phyloP scores from a whole-genome alignment of 768 basidiomycete species.

The Hortiboletus campestris region DNA sequence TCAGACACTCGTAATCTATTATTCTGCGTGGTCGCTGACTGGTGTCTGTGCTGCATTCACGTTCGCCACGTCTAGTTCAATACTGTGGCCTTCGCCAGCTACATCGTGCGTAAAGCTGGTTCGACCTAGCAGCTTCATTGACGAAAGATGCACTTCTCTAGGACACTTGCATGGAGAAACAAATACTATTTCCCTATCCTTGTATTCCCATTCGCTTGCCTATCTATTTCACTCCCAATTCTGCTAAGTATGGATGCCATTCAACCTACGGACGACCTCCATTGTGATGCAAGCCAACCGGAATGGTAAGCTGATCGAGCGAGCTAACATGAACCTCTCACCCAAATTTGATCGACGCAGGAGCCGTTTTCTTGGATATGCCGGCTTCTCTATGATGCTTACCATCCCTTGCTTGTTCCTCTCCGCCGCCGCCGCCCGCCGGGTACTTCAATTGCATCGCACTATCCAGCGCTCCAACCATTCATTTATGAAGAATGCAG shows the following conservation, averaged over 20 bases:
- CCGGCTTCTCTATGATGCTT: constrained; percentile 52
- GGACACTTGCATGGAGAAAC: constrained; percentile 50
- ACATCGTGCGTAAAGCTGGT: constrained; percentile 16
- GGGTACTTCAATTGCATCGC: constrained; percentile 23
- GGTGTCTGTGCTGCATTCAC: constrained; percentile 45
- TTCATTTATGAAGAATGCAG: background rate
- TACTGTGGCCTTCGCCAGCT: constrained; percentile 35
- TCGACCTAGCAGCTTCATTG: background rate
- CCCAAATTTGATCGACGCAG: constrained; percentile 32
- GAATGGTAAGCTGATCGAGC: constrained; percentile 45
- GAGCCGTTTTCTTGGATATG: constrained; percentile 64
- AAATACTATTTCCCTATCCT: constrained; percentile 44
- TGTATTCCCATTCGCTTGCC: constrained; percentile 47
- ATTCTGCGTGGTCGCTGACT: constrained; percentile 43
- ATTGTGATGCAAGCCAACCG: constrained; percentile 59
- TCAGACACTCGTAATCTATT: constrained; percentile 36
- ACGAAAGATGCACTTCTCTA: constrained; percentile 18
- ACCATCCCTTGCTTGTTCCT: constrained; percentile 52
- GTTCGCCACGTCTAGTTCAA: constrained; percentile 45
- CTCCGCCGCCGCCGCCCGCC: constrained; percentile 30
- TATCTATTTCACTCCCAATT: constrained; percentile 42
- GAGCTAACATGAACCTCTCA: background rate
- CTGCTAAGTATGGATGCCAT: constrained; percentile 45
- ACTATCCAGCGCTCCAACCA: constrained; percentile 9
- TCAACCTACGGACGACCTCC: constrained; percentile 48